Conservation (phyloP, 78 protist genomes). For the Chrysochromulina parva region DNA sequence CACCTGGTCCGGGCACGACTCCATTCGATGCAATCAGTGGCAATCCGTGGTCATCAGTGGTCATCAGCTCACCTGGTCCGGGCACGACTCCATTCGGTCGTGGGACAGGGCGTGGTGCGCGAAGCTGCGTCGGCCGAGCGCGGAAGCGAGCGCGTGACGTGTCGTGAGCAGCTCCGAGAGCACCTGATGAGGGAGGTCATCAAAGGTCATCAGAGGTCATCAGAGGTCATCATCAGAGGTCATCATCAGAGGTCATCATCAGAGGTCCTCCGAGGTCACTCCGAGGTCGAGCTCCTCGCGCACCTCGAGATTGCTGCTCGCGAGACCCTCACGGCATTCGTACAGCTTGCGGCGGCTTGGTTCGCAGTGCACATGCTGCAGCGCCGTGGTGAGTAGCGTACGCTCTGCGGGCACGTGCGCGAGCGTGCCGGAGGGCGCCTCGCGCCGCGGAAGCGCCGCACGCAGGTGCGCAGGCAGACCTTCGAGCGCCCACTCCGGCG, state of each 20-base stretch:
- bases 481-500: no score
- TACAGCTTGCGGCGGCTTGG: neutral
- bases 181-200: no score
- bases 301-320: neutral
- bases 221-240: no score
- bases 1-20: no score
- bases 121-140: neutral
- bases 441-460: neutral
- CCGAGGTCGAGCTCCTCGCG: no score
- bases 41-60: no score
- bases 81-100: slow-evolving; percentile 14
- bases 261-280: no score
- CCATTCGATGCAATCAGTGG: no score
- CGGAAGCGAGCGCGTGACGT: slow-evolving; percentile 11
- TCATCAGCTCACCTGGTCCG: neutral
- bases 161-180: neutral
- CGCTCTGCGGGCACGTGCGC: neutral
- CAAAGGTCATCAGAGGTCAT: no score
- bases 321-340: neutral
- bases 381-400: neutral
- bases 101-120: slow-evolving; percentile 21
- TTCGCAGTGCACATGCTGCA: neutral
- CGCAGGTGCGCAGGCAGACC: no score
- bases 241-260: no score
- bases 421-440: no score